Evolutionary conservation across 169 alveolate species (phyloP), one percentile per base, ranked within the genome.

Genomic region (Cryptosporidium sp.): DNA sequence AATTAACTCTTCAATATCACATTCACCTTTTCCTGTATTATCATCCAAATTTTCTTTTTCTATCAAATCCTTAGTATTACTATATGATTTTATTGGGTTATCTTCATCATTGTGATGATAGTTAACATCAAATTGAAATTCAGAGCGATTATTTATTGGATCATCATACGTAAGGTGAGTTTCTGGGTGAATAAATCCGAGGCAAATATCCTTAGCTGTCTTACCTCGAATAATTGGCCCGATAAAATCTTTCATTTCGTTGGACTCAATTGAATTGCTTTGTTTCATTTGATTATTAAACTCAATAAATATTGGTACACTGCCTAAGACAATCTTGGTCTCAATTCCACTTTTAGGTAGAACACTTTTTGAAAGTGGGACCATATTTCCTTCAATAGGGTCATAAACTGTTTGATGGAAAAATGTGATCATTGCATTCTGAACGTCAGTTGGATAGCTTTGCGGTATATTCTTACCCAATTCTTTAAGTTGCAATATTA

Each of bases 401-500:
- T 80, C 87, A 43, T 29, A 80, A 8, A 80, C 87, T 29, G 87
- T 80, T 80, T 80, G 87, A 29, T 80, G 87, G 39, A 62, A 80
- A 41, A 80, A 80, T 8, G 87, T 80, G 10, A 80, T 80, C 10
- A 80, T 7, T 41, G 87, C 87, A 10, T 43, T 80, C 31, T 80
- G 87, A 21, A 80, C 87, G 41, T 61, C 55, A 16, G 18, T 37
- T 62, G 80, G 39, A 58, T 80, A 80, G 29, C 41, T 52, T 12
- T 26, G 10, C n/a, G 87, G 75, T 41, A 80, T 70, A n/a, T 80
- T 26, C 51, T 80, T 80, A 0, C 87, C 87, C 29, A 80, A 31
- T 21, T 59, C 75, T 26, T 80, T 61, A 16, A 80, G 75, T 62
- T 80, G 87, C 4, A 65, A 48, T 29, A 80, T 62, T 14, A 80